Evolutionary conservation across 2,329 filamentous ascomycete genomes (phyloP).

Genomic region (Helicocarpus griseus): DNA sequence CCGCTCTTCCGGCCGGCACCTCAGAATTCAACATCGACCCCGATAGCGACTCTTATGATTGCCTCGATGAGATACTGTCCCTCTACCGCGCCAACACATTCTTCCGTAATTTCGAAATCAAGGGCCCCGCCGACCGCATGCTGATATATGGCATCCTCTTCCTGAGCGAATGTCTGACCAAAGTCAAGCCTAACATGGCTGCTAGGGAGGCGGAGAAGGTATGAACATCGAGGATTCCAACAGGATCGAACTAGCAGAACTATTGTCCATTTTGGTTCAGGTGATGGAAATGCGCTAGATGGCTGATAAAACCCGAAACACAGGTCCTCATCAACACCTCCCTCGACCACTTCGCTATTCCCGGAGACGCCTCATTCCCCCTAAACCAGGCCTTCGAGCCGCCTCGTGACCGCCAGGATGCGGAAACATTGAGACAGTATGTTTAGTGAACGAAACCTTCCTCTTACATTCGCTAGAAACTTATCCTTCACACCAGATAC

Average conservation of each 20-base stretch:
- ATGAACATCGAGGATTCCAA: too few species aligned
- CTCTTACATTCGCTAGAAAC: background rate
- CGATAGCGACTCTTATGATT: slow-evolving; percentile 88
- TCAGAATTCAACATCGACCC: slow-evolving; percentile 54
- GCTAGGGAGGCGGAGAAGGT: slow-evolving; percentile 59
- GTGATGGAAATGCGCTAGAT: slow-evolving; percentile 8
- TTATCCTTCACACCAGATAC: slow-evolving; percentile 24
- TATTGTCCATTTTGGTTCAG: too few species aligned
- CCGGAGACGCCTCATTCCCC: slow-evolving; percentile 85
- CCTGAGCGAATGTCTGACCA: slow-evolving; percentile 78
- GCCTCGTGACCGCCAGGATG: slow-evolving; percentile 76
- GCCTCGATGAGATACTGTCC: slow-evolving; percentile 83
- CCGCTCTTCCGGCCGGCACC: slow-evolving; percentile 50
- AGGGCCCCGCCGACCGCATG: slow-evolving; percentile 85
- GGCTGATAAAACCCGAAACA: slow-evolving; percentile 36
- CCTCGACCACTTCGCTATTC: slow-evolving; percentile 91
- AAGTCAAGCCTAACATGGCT: slow-evolving; percentile 67
- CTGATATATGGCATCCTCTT: slow-evolving; percentile 96
- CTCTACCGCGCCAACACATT: slow-evolving; percentile 97
- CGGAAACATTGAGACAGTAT: slow-evolving; percentile 80
- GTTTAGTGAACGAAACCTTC: slow-evolving; percentile 9
- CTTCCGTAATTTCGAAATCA: slow-evolving; percentile 99
- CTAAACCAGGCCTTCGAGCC: slow-evolving; percentile 95
- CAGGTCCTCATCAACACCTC: slow-evolving; percentile 82
- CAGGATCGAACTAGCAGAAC: too few species aligned